Conservation (phyloP, 768 basidiomycete genomes). For the Suillus tomentosus region DNA sequence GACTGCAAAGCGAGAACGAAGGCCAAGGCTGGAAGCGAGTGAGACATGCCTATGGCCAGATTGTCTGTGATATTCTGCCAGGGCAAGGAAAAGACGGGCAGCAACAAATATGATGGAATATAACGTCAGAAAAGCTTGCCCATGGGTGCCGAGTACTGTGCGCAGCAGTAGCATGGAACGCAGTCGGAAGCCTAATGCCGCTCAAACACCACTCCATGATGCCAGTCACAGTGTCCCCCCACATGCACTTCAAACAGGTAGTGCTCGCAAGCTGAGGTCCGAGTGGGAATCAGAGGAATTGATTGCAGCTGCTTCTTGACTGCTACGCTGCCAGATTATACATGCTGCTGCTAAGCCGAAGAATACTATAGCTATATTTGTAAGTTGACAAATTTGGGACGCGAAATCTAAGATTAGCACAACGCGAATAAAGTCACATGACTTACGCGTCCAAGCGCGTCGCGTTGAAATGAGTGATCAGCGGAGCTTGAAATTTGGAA, state of each 20-base stretch:
- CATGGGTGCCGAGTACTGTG: neutral
- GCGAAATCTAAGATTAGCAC: neutral
- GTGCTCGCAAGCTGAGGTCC: neutral
- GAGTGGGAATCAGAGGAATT: neutral
- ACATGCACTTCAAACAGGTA: neutral
- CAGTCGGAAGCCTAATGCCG: neutral
- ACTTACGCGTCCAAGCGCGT: conserved; percentile 14
- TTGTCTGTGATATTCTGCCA: neutral
- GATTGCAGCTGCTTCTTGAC: neutral
- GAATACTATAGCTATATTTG: neutral
- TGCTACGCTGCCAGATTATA: neutral
- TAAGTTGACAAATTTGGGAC: neutral
- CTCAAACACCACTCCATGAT: neutral
- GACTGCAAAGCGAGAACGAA: conserved; percentile 12
- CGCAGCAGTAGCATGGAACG: neutral
- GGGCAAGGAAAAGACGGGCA: neutral
- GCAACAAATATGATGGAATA: neutral
- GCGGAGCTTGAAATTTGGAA: conserved; percentile 29
- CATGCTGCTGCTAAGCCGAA: neutral
- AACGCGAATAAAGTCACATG: conserved; percentile 19
- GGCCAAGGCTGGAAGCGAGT: conserved; percentile 9
- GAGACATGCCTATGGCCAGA: conserved; percentile 2
- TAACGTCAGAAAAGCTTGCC: neutral
- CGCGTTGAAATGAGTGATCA: conserved; percentile 26
- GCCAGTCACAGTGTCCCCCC: neutral